Evolutionary conservation across 1,139 yeast genomes (phyloP).

Genomic region (Yamadazyma aaseri): DNA sequence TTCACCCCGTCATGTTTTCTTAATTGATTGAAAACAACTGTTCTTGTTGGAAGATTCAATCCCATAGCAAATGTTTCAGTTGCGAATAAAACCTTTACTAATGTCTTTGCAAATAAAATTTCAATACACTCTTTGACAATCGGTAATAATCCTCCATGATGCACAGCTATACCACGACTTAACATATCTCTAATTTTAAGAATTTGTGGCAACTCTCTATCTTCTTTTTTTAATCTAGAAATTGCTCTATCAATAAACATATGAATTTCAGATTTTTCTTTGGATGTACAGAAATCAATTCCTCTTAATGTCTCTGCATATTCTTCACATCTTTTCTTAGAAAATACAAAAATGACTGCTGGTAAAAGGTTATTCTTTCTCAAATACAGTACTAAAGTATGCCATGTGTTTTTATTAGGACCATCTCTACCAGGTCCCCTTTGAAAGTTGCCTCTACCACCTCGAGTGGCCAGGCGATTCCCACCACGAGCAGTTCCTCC

Average conservation of each 20-base stretch:
- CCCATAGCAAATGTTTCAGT: conserved; percentile 99
- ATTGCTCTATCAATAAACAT: conserved; percentile 91
- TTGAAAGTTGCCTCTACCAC: conserved; percentile 35
- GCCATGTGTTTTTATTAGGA: conserved; percentile 80
- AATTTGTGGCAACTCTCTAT: conserved; percentile 90
- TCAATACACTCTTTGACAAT: conserved; percentile 95
- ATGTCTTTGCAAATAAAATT: conserved; percentile 79
- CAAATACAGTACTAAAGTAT: conserved; percentile 69
- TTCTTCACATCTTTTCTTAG: conserved; percentile 90
- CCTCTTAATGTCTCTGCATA: conserved; percentile 78
- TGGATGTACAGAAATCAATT: conserved; percentile 76
- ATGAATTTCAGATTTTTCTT: conserved; percentile 86
- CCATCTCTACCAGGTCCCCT: conserved; percentile 53
- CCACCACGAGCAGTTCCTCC: conserved; percentile 49
- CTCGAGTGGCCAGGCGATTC: conserved; percentile 27
- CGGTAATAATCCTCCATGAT: conserved; percentile 95
- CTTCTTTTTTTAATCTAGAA: conserved; percentile 84
- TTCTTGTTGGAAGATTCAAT: conserved; percentile 91
- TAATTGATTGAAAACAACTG: conserved; percentile 84
- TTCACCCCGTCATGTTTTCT: conserved; percentile 88
- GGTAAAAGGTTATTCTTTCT: conserved; percentile 72
- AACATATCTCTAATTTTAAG: conserved; percentile 76
- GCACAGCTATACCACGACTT: conserved; percentile 92
- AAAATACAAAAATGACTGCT: conserved; percentile 89
- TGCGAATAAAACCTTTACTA: conserved; percentile 89